phyloP scores from a whole-genome alignment of 2,329 filamentous ascomycete species.

The Fusarium stilboides region DNA sequence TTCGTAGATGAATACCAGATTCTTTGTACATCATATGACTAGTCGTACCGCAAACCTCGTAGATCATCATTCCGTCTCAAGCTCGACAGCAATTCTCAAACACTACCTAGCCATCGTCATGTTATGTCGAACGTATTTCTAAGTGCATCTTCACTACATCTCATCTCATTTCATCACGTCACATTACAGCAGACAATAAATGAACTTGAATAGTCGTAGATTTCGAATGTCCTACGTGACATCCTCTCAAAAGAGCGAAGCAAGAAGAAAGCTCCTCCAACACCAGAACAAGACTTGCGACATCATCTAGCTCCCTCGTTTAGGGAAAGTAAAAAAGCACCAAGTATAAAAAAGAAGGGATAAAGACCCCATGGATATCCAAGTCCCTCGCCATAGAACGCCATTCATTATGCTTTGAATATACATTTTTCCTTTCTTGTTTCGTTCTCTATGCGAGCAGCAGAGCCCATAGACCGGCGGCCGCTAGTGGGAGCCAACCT shows the following conservation, averaged over 20 bases:
- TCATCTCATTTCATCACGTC: neutral
- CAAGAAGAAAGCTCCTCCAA: constrained; percentile 40
- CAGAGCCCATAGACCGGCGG: constrained; percentile 58
- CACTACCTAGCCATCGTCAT: neutral
- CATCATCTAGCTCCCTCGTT: constrained; percentile 22
- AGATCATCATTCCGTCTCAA: neutral
- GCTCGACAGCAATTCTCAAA: neutral
- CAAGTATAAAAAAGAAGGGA: constrained; percentile 31
- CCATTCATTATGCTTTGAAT: constrained; percentile 46
- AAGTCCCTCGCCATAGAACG: constrained; percentile 35
- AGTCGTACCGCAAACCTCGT: neutral
- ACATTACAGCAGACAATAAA: neutral
- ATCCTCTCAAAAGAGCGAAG: constrained; percentile 22
- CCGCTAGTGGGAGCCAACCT: constrained; percentile 61
- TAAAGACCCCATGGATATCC: constrained; percentile 35
- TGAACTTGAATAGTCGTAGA: constrained; percentile 12
- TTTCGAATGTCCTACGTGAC: neutral
- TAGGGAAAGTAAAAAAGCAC: neutral
- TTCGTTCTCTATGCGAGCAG: constrained; percentile 49
- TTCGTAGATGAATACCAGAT: constrained; percentile 24
- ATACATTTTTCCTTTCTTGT: constrained; percentile 41
- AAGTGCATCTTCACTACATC: neutral
- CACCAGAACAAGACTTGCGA: constrained; percentile 41
- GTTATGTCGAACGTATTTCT: neutral
- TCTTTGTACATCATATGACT: neutral